These are phyloP conservation scores for Cocos nucifera DNA, from an alignment of 176 grass and related monocot species.

Conservation along the genomic window DNA sequence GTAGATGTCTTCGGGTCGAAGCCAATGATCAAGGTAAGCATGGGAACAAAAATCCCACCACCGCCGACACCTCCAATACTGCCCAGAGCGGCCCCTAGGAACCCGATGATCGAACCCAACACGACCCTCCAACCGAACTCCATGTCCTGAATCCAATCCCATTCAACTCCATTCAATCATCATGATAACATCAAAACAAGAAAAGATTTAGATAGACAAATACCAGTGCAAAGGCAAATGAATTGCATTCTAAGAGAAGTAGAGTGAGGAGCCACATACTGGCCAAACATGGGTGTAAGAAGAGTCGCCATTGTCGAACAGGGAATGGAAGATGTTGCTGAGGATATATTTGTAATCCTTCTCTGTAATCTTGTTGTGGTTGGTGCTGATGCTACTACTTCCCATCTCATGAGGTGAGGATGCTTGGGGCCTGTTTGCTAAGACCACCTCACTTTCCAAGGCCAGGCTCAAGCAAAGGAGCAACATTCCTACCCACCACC, in stretches of 20 bases:
- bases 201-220: not conserved
- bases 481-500: not conserved
- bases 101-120: conserved; percentile 12
- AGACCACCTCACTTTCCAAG: not conserved
- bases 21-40: conserved; percentile 16
- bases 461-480: conserved; percentile 3
- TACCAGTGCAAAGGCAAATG: not conserved
- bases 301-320: conserved; percentile 7
- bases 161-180: too few species aligned
- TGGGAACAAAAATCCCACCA: conserved; percentile 10
- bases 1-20: conserved; percentile 14
- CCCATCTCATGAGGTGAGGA: conserved; percentile 1
- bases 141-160: conserved; percentile 1
- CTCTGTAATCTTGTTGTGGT: not conserved
- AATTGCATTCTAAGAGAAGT: not conserved
- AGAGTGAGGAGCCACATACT: not conserved
- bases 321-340: not conserved
- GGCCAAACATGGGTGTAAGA: conserved; percentile 12
- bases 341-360: conserved; percentile 2
- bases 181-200: not conserved
- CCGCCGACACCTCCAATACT: conserved; percentile 9
- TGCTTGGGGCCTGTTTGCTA: conserved; percentile 3
- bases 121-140: conserved; percentile 16
- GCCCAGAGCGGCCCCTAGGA: conserved; percentile 5
- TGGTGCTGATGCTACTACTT: not conserved